These are phyloP conservation scores for Allium sativum DNA, from an alignment of 106 monocot species.

Conservation along the genomic window DNA sequence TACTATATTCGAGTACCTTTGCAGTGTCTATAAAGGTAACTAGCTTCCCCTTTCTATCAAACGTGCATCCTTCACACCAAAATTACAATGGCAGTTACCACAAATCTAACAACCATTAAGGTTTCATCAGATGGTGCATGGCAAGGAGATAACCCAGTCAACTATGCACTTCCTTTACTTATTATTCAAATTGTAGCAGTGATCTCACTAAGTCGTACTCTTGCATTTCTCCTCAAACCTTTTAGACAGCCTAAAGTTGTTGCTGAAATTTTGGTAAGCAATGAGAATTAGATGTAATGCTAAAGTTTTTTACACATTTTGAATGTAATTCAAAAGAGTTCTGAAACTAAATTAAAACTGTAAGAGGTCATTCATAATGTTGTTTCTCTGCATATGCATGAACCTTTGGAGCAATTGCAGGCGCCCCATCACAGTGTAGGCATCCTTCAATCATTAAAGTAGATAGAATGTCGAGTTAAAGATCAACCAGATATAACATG, in stretches of 20 bases:
- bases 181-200: slow-evolving; percentile 12
- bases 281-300: background rate
- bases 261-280: slow-evolving; percentile 27
- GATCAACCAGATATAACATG: no score
- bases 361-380: background rate
- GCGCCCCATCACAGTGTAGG: background rate
- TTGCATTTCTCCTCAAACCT: slow-evolving; percentile 15
- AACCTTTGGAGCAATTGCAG: background rate
- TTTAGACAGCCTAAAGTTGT: slow-evolving; percentile 20
- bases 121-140: slow-evolving; percentile 17
- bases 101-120: slow-evolving; percentile 2
- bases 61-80: background rate
- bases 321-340: background rate
- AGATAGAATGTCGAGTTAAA: no score
- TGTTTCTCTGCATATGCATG: background rate
- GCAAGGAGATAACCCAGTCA: slow-evolving; percentile 17
- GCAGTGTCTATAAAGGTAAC: background rate
- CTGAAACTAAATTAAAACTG: background rate
- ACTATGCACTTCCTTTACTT: slow-evolving; percentile 15
- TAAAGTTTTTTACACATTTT: background rate
- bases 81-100: background rate
- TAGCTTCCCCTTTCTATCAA: background rate
- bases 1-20: no score
- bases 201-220: slow-evolving; percentile 6
- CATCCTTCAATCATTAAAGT: background rate